A percentile compares a stretch with the other conserved stretches of the same genome.
Evolutionary conservation across 2,329 filamentous ascomycete genomes (phyloP).

Genomic region (Aureobasidium sp.): DNA sequence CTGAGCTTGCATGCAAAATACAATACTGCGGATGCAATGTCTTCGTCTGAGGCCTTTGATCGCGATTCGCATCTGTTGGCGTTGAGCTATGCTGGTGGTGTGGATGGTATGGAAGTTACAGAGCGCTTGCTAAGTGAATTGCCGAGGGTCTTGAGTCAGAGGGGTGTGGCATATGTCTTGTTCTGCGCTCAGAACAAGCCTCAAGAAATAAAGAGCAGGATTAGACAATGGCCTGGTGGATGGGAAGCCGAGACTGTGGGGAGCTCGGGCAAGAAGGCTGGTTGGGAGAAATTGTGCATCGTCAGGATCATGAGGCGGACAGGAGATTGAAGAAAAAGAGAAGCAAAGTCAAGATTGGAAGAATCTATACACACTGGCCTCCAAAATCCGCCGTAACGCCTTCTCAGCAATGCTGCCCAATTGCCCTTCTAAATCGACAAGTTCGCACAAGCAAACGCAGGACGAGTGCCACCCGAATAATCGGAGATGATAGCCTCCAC

Average conservation of each 20-base stretch:
- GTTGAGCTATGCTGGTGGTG: slow-evolving; percentile 80
- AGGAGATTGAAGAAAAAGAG: neutral
- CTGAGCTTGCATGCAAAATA: slow-evolving; percentile 32
- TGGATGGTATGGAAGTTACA: slow-evolving; percentile 90
- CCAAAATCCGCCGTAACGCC: no score
- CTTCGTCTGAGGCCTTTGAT: slow-evolving; percentile 47
- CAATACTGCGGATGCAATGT: slow-evolving; percentile 10
- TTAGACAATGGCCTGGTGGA: slow-evolving; percentile 47
- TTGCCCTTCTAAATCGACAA: slow-evolving; percentile 32
- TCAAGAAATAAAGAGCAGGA: slow-evolving; percentile 56
- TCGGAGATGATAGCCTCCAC: slow-evolving; percentile 45
- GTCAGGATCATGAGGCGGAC: slow-evolving; percentile 51
- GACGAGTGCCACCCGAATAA: slow-evolving; percentile 35
- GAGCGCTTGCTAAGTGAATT: slow-evolving; percentile 65
- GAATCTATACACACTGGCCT: neutral
- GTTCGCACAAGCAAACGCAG: slow-evolving; percentile 44
- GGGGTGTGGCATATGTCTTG: slow-evolving; percentile 81
- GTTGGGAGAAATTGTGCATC: slow-evolving; percentile 91
- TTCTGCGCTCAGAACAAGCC: slow-evolving; percentile 89
- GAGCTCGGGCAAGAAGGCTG: slow-evolving; percentile 75
- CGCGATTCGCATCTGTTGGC: slow-evolving; percentile 75
- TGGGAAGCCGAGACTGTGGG: slow-evolving; percentile 77
- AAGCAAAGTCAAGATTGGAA: neutral
- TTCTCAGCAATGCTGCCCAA: no score
- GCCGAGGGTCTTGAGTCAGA: slow-evolving; percentile 51